Conservation (phyloP, 495 filamentous ascomycete genomes). For the Tetracladium setigerum region DNA sequence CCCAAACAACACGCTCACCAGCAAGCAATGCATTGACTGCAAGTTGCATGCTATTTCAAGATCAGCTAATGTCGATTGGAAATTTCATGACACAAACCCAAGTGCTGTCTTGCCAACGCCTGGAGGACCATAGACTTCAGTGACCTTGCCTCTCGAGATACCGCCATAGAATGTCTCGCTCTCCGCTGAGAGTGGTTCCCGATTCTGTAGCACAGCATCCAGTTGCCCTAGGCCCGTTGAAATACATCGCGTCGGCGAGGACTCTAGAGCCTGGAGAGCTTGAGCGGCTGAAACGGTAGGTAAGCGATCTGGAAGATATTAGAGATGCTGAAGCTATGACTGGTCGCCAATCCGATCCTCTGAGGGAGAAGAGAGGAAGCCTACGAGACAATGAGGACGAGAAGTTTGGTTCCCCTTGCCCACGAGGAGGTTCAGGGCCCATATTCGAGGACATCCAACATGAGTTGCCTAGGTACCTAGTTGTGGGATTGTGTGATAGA, state of each 20-base stretch:
- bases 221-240: constrained; percentile 59
- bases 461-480: no score
- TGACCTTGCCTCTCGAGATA: constrained; percentile 68
- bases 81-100: constrained; percentile 43
- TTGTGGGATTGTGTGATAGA: no score
- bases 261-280: constrained; percentile 59
- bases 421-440: constrained; percentile 19
- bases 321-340: neutral
- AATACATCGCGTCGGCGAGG: constrained; percentile 42
- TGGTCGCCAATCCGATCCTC: no score
- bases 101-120: constrained; percentile 83
- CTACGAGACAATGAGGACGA: constrained; percentile 13
- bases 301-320: constrained; percentile 52
- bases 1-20: constrained; percentile 69
- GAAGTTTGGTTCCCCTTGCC: constrained; percentile 18
- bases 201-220: constrained; percentile 41
- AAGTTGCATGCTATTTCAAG: constrained; percentile 43
- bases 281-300: constrained; percentile 85
- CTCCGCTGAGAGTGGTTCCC: constrained; percentile 5
- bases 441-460: no score
- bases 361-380: neutral
- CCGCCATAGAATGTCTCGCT: constrained; percentile 30
- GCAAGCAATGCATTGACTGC: constrained; percentile 54
- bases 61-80: neutral
- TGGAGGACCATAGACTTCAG: constrained; percentile 83